Base-by-base conservation (phyloP, 139 green algal species). In the Tetraselmis chui region DNA sequence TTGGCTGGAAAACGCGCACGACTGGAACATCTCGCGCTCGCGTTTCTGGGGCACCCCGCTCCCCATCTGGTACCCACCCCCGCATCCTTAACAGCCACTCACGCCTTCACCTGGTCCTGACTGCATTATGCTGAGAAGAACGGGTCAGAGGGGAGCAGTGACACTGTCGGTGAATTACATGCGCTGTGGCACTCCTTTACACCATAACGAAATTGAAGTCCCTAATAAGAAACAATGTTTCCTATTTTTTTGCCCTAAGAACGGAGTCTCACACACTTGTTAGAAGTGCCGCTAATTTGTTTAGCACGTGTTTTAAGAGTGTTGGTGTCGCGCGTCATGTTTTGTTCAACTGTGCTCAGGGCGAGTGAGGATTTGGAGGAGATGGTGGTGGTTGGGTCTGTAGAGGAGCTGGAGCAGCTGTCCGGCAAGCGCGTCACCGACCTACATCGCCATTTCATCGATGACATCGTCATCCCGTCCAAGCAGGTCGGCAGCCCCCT, bases 21-120 rank as follows among this genome's bases (percentile, higher is more conserved):
- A 99, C 89, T 99, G 96, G 96, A 93, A 91, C 25, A 84, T 96
- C 75, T 94, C 89, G 25, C 88, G 90, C 31, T 91, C 81, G 76
- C 91, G 97, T 75, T 99, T 97, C 89, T 99, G 97, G 97, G 97
- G 97, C 85, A 99, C 97, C 24, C 97, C 97, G 30, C 90, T 99
- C 32, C 96, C 96, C 78, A 97, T 99, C 82, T 99, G 96, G 96
- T 67, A 18, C 45, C 11, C n/a, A n/a, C n/a, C n/a, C n/a, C n/a
- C n/a, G 27, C n/a, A n/a, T n/a, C n/a, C n/a, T n/a, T n/a, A n/a
- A n/a, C n/a, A n/a, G n/a, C n/a, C n/a, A n/a, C n/a, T n/a, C n/a
- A n/a, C n/a, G n/a, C n/a, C n/a, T n/a, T n/a, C n/a, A n/a, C n/a
- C n/a, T n/a, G n/a, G n/a, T n/a, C n/a, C n/a, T n/a, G n/a, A n/a